Evolutionary conservation across 805 yeast species (phyloP), one percentile per base, ranked within the genome.

Genomic region (Yarrowia osloensis): DNA sequence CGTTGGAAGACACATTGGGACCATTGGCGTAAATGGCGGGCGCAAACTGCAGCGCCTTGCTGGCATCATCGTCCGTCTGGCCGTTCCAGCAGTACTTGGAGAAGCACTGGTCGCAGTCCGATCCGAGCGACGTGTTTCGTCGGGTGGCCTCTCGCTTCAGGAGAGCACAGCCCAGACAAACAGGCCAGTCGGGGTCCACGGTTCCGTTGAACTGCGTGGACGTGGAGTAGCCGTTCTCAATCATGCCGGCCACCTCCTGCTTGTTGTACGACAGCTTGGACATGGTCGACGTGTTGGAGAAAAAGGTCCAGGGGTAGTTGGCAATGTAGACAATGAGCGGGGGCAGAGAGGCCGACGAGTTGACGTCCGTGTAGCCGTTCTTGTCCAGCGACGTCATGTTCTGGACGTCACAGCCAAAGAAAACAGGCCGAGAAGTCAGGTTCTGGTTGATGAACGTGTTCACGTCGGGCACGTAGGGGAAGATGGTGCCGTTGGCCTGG

Each of bases 131-230:
- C 71, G 88, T 86, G 31, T 50, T 50, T 63, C 67, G 57, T 74
- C 92, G 82, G 77, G 90, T 95, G 73, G 88, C 87, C 44, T 88
- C 85, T 75, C 97, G 85, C 78, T 90, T 88, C 68, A 90, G 81
- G 44, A 91, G 83, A 13, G 97, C 97, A 81, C 97, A 91, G 2
- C 89, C 90, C 54, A 91, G 82, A 80, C 97, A 91, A 3, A 86
- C 83, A 47, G 84, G 79, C 87, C 90, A 91, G 39, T 88, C 86
- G 6, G 78, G 74, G 71, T 89, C 96, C 28, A 87, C 74, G 15
- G 96, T 88, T 22, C 84, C 77, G 74, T 90, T 90, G 68, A 81
- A 80, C 73, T 88, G 83, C 0, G 93, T 81, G 11, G 88, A 83
- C 11, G 84, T 82, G 71, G 89, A 90, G 74, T 86, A 89, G 6